These are phyloP conservation scores for Globisporangium spinosum DNA, from an alignment of 352 stramenopile species.

Conservation along the genomic window DNA sequence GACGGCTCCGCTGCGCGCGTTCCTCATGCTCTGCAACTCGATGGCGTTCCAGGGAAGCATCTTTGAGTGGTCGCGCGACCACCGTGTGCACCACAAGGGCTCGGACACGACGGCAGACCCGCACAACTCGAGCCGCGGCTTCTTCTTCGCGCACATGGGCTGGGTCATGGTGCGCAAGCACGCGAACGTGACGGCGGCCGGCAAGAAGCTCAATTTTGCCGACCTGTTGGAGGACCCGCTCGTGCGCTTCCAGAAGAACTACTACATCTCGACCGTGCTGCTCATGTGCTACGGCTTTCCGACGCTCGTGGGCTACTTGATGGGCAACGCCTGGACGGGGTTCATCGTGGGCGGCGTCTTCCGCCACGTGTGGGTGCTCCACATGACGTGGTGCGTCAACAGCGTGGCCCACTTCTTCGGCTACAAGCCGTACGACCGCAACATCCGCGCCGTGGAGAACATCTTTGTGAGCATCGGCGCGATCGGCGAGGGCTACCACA, in stretches of 20 bases:
- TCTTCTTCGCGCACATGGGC: constrained; percentile 99
- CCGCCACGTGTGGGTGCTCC: constrained; percentile 94
- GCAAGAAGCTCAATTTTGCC: constrained; percentile 93
- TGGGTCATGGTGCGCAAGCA: constrained; percentile 99
- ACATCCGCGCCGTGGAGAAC: constrained; percentile 95
- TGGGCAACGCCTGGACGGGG: constrained; percentile 91
- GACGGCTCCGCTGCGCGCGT: constrained; percentile 83
- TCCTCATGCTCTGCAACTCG: constrained; percentile 98
- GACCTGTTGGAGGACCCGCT: constrained; percentile 93
- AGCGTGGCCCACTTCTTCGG: constrained; percentile 97
- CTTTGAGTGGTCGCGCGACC: constrained; percentile 98
- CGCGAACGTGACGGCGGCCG: constrained; percentile 81
- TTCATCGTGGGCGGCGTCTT: constrained; percentile 96
- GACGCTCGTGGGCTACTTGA: constrained; percentile 84
- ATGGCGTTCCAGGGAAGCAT: constrained; percentile 97
- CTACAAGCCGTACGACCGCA: constrained; percentile 97
- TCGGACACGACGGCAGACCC: constrained; percentile 93
- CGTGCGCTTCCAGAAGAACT: constrained; percentile 95
- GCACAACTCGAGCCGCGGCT: constrained; percentile 96
- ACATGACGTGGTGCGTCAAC: constrained; percentile 99
- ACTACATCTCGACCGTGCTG: constrained; percentile 87
- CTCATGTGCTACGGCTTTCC: constrained; percentile 98
- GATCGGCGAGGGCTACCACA: constrained; percentile 98
- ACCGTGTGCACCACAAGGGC: constrained; percentile 99
- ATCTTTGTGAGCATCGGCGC: constrained; percentile 93